These are phyloP conservation scores for Sporothrix inflata DNA, from an alignment of 2,329 filamentous ascomycete species.

Conservation along the genomic window DNA sequence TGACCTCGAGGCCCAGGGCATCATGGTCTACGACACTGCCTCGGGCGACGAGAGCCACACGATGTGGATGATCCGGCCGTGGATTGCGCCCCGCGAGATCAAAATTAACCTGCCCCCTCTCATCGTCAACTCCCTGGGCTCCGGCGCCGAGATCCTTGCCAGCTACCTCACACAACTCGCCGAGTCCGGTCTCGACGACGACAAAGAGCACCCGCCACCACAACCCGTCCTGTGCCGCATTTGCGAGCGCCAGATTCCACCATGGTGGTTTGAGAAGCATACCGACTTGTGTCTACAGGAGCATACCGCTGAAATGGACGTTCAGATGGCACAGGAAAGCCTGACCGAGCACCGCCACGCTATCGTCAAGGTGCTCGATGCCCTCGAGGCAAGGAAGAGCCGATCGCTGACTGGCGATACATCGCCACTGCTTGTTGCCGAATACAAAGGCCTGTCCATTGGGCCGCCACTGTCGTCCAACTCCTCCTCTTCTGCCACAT, in stretches of 20 bases:
- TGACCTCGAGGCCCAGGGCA: slow-evolving; percentile 92
- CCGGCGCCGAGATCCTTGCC: slow-evolving; percentile 91
- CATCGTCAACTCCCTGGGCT: slow-evolving; percentile 89
- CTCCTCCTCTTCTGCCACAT: slow-evolving; percentile 43
- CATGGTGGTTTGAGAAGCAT: slow-evolving; percentile 99
- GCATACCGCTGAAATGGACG: slow-evolving; percentile 95
- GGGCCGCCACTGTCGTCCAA: slow-evolving; percentile 73
- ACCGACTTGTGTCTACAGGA: slow-evolving; percentile 95
- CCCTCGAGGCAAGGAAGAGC: slow-evolving; percentile 77
- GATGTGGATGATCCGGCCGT: slow-evolving; percentile 99
- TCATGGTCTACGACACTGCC: slow-evolving; percentile 93
- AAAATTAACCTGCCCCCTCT: slow-evolving; percentile 90
- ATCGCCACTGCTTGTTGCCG: slow-evolving; percentile 60
- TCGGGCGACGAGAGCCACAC: slow-evolving; percentile 90
- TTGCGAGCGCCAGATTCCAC: slow-evolving; percentile 93
- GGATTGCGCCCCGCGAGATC: slow-evolving; percentile 84
- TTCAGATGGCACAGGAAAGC: slow-evolving; percentile 92
- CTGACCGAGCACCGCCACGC: slow-evolving; percentile 89
- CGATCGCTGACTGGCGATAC: slow-evolving; percentile 59
- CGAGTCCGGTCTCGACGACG: slow-evolving; percentile 77
- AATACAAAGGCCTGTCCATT: slow-evolving; percentile 88
- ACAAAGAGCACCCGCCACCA: slow-evolving; percentile 76
- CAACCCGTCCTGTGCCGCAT: slow-evolving; percentile 90
- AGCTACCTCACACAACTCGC: slow-evolving; percentile 89
- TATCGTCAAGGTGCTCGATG: slow-evolving; percentile 94